Evolutionary conservation across 2,329 filamentous ascomycete species (phyloP).

Genomic region (Penicillium sp.): DNA sequence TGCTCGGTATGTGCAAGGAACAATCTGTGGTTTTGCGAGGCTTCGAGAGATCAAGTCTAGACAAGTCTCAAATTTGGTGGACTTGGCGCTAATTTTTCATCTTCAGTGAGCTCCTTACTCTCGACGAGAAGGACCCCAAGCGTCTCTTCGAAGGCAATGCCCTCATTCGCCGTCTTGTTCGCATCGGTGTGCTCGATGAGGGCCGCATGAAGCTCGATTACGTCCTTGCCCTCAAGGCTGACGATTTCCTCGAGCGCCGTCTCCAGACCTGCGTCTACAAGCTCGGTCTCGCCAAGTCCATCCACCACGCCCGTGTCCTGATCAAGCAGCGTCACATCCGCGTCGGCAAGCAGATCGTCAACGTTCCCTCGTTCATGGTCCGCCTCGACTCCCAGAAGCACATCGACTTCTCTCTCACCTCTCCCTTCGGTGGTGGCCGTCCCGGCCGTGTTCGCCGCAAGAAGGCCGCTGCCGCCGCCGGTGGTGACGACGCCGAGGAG

Average conservation of each 20-base stretch:
- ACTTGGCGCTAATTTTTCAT: constrained; percentile 5
- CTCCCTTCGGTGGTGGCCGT: constrained; percentile 95
- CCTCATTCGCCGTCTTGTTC: constrained; percentile 99
- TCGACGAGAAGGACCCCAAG: constrained; percentile 99
- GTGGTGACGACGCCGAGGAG: constrained; percentile 54
- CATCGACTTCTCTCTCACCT: constrained; percentile 98
- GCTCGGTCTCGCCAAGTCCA: constrained; percentile 99
- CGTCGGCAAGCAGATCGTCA: constrained; percentile 99
- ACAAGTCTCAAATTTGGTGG: not conserved
- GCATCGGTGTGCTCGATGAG: constrained; percentile 99
- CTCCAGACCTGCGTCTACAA: constrained; percentile 99
- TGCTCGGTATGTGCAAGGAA: constrained; percentile 71
- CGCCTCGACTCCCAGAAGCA: constrained; percentile 99
- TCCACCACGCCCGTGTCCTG: constrained; percentile 99
- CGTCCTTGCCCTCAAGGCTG: constrained; percentile 97
- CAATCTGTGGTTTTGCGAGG: not conserved
- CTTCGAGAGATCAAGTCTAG: not conserved
- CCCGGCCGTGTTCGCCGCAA: constrained; percentile 98
- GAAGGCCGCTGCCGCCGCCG: constrained; percentile 97
- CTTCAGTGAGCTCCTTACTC: constrained; percentile 93
- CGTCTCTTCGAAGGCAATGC: constrained; percentile 99
- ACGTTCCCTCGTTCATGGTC: constrained; percentile 98
- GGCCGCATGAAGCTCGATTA: constrained; percentile 99
- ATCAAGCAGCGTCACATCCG: constrained; percentile 99
- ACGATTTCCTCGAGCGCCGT: constrained; percentile 99